Evolutionary conservation across 345 rosid genomes (phyloP), one percentile per base, ranked within the genome.

Genomic region (Dimocarpus longan): DNA sequence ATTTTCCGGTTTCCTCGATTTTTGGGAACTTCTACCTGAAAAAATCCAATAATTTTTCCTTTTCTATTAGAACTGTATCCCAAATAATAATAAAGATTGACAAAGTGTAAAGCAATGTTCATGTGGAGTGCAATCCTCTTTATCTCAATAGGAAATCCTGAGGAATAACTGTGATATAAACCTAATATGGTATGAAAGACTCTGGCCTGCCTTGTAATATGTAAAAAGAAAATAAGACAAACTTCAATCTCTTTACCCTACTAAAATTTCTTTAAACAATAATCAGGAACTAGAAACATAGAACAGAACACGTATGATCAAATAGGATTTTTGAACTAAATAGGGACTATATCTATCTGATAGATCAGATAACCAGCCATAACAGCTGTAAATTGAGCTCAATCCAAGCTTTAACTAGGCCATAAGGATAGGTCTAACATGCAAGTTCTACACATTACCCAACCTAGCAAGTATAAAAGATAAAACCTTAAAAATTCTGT

Each of bases 11-110:
- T 97, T 75, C 99, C 98, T 68, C 93, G 84, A 82, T 94, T 97
- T 81, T 86, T 88, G 22, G 98, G 98, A 79, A 84, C 93, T 89
- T 97, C 99, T 28, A 89, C 95, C 99, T 94, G 91, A 77, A 89
- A 84, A 66, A 28, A 59, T 42, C 74, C 70, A 78, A 78, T 60
- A 71, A 57, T 19, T 43, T 24, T 24, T n/a, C 8, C 18, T 22
- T 44, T 9, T 10, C 28, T 28, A 43, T 64, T n/a, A 68, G 66
- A 32, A 76, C 10, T 66, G 21, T 11, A 24, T 76, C 42, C 39
- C 39, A 64, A 46, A 72, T 1, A 15, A 66, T 13, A 62, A 32
- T 46, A 71, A 6, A 4, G 21, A 54, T 50, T 12, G 22, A 70
- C 48, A 16, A 66, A 19, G 39, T 1, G 43, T 32, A 18, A 71